Evolutionary conservation across 768 basidiomycete species (phyloP).

Genomic region (Suillus plorans): DNA sequence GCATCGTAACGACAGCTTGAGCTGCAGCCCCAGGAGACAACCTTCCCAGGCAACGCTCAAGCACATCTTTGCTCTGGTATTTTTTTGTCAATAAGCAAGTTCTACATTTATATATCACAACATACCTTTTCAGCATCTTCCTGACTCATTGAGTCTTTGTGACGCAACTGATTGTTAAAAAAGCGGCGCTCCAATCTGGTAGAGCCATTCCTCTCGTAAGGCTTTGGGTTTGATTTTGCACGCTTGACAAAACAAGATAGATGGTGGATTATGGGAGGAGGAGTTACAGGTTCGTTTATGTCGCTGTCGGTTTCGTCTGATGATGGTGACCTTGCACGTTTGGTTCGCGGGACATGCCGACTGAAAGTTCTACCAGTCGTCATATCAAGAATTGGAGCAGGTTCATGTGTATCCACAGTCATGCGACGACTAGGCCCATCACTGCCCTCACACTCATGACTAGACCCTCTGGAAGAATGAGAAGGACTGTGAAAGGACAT

Average conservation of each 20-base stretch:
- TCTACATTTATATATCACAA: not conserved
- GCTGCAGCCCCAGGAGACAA: not conserved
- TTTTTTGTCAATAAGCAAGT: not conserved
- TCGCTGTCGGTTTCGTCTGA: not conserved
- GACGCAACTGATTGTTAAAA: not conserved
- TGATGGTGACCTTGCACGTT: not conserved
- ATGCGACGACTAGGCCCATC: not conserved
- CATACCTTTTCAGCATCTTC: not conserved
- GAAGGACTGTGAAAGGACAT: not conserved
- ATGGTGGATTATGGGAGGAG: not conserved
- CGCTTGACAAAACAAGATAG: not conserved
- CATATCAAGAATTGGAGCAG: not conserved
- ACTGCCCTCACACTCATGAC: not conserved
- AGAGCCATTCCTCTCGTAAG: not conserved
- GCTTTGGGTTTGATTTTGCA: not conserved
- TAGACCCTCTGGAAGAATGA: not conserved
- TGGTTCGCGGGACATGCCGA: not conserved
- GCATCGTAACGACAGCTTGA: not conserved
- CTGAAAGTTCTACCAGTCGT: not conserved
- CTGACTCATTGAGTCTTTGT: not conserved
- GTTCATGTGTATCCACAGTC: not conserved
- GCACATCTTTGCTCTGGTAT: not conserved
- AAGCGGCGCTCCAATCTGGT: not conserved
- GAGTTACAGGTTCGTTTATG: not conserved
- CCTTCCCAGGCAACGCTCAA: not conserved